These are phyloP conservation scores for Echinosophora koreensis DNA, from an alignment of 306 rosid species.

Conservation along the genomic window DNA sequence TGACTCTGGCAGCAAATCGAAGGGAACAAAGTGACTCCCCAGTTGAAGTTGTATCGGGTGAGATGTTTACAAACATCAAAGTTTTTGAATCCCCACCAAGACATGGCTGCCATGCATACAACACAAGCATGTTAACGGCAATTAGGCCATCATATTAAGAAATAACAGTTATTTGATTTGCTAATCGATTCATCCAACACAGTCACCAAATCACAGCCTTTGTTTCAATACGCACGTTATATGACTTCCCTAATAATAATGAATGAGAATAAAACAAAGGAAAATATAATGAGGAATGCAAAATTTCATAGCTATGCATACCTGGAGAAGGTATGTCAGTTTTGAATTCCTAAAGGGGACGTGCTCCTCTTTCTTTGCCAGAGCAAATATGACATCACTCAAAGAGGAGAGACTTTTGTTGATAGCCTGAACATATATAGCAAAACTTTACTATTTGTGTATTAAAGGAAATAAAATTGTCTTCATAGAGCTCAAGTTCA, in stretches of 20 bases:
- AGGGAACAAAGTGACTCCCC: conserved; percentile 93
- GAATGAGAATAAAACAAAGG: conserved; percentile 1
- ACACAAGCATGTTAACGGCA: conserved; percentile 9
- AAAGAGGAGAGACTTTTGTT: conserved; percentile 86
- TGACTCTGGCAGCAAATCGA: conserved; percentile 89
- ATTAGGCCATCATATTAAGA: not conserved
- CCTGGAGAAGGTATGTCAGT: conserved; percentile 92
- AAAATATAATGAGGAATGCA: not conserved
- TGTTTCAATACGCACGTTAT: not conserved
- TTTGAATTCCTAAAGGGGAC: conserved; percentile 94
- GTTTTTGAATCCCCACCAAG: conserved; percentile 95
- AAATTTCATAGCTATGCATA: conserved; percentile 36
- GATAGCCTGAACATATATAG: conserved; percentile 65
- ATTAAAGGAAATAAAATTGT: not conserved
- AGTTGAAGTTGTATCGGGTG: conserved; percentile 79
- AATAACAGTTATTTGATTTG: not conserved
- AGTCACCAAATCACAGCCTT: not conserved
- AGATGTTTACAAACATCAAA: conserved; percentile 85
- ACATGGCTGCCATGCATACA: conserved; percentile 72
- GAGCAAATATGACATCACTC: conserved; percentile 89
- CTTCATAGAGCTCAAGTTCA: conserved; percentile 7
- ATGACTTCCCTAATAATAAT: not conserved
- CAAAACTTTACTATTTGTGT: conserved; percentile 18
- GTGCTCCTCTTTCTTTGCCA: conserved; percentile 94
- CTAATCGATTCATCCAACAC: not conserved